phyloP scores from a whole-genome alignment of 176 grass and related monocot species.

The Poa pratensis region DNA sequence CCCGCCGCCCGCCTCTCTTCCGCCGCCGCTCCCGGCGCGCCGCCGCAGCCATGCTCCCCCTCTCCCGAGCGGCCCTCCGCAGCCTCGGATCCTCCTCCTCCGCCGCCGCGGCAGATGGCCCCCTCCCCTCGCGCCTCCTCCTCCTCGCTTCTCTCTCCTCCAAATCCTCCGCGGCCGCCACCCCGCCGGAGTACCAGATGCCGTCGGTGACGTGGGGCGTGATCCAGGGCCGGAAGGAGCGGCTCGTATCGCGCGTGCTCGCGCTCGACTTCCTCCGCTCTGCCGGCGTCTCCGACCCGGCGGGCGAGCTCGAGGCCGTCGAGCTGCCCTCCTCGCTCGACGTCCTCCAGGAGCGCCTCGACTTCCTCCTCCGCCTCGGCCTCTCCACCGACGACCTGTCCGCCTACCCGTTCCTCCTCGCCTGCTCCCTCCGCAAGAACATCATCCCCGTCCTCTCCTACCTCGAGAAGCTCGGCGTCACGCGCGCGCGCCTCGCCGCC shows the following conservation, averaged over 20 bases:
- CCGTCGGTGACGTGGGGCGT: conserved; percentile 96
- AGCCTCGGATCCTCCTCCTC: neutral
- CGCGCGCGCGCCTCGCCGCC: conserved; percentile 68
- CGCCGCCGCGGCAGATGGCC: neutral
- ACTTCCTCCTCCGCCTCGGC: conserved; percentile 90
- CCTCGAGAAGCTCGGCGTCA: conserved; percentile 90
- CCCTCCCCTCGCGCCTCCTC: neutral
- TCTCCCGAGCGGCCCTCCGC: conserved; percentile 39
- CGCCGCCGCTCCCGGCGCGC: conserved; percentile 31
- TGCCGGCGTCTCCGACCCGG: conserved; percentile 68
- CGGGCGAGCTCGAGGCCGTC: conserved; percentile 75
- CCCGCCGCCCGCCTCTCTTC: conserved; percentile 15
- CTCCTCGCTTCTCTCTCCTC: conserved; percentile 31
- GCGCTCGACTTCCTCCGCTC: conserved; percentile 95
- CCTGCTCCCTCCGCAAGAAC: conserved; percentile 90
- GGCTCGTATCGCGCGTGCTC: conserved; percentile 85
- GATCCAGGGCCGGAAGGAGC: conserved; percentile 91
- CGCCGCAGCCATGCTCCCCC: conserved; percentile 44
- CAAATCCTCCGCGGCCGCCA: conserved; percentile 25
- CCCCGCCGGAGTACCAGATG: conserved; percentile 91
- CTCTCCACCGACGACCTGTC: conserved; percentile 93
- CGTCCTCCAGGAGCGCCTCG: conserved; percentile 92
- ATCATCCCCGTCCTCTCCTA: conserved; percentile 90
- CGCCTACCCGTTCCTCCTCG: conserved; percentile 78
- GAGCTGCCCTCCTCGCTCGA: conserved; percentile 95